Evolutionary conservation across 2,329 filamentous ascomycete genomes (phyloP).

Genomic region (Sclerotinia spermophila): DNA sequence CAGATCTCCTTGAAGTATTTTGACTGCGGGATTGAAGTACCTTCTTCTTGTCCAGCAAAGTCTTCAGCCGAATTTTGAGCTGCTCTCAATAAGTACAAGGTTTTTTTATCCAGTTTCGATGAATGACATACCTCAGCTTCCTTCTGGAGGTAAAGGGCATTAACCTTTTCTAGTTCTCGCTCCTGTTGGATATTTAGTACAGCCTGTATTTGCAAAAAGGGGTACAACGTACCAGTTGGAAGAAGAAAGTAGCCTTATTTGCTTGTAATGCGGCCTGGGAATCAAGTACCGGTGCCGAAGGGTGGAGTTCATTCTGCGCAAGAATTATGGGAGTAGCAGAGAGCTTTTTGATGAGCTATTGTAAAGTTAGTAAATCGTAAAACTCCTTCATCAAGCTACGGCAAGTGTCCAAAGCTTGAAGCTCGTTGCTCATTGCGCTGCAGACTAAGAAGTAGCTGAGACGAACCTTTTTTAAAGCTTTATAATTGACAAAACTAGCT

Average conservation of each 20-base stretch:
- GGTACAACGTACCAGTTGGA: slow-evolving; percentile 70
- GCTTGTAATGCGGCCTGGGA: slow-evolving; percentile 89
- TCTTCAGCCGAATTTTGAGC: slow-evolving; percentile 91
- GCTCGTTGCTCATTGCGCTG: slow-evolving; percentile 15
- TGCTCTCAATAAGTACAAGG: slow-evolving; percentile 39
- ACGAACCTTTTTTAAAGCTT: slow-evolving; percentile 92
- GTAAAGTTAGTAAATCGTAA: slow-evolving; percentile 30
- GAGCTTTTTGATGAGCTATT: slow-evolving; percentile 94
- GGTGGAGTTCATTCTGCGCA: slow-evolving; percentile 64
- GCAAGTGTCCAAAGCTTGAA: neutral
- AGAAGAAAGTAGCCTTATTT: slow-evolving; percentile 98
- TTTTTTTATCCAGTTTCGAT: neutral
- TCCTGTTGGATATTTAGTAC: slow-evolving; percentile 61
- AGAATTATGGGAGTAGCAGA: slow-evolving; percentile 83
- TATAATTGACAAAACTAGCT: slow-evolving; percentile 98
- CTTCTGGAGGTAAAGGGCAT: slow-evolving; percentile 95
- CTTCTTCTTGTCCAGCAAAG: slow-evolving; percentile 90
- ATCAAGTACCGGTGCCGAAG: slow-evolving; percentile 53
- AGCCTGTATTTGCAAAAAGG: slow-evolving; percentile 23
- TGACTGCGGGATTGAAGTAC: slow-evolving; percentile 76
- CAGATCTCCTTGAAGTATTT: slow-evolving; percentile 78
- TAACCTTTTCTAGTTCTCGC: slow-evolving; percentile 96
- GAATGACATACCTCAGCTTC: slow-evolving; percentile 76
- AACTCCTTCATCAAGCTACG: slow-evolving; percentile 6
- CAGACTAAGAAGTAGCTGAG: neutral